Percentiles rank a stretch among this genome's conserved stretches.
phyloP scores from a whole-genome alignment of 2,329 filamentous ascomycete species.

The Botrytis squamosa region DNA sequence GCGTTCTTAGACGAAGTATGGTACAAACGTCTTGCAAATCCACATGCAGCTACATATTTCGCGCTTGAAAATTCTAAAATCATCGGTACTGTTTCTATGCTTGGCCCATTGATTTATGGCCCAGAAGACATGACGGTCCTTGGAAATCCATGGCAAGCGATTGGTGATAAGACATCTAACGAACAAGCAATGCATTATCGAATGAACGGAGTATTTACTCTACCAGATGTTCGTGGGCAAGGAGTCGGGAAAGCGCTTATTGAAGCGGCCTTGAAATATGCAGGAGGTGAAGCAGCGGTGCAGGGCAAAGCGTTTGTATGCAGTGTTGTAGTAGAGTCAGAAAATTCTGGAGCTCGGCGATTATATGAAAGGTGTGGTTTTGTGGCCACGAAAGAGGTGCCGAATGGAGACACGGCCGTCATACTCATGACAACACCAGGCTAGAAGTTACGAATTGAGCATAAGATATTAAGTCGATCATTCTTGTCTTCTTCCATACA shows the following conservation, averaged over 20 bases:
- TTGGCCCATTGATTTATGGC: conserved; percentile 37
- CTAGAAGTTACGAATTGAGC: neutral
- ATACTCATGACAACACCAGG: conserved; percentile 27
- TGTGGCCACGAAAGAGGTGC: conserved; percentile 30
- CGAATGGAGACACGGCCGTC: conserved; percentile 18
- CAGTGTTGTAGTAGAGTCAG: conserved; percentile 40
- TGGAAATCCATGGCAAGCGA: conserved; percentile 29
- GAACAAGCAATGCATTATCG: conserved; percentile 35
- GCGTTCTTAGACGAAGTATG: conserved; percentile 41
- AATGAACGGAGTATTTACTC: conserved; percentile 43
- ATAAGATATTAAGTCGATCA: neutral
- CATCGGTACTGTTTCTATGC: conserved; percentile 39
- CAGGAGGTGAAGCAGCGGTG: conserved; percentile 32
- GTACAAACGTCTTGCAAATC: conserved; percentile 42
- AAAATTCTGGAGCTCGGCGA: conserved; percentile 39
- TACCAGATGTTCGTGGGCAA: conserved; percentile 41
- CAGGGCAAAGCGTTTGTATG: conserved; percentile 31
- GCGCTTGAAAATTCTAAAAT: conserved; percentile 36
- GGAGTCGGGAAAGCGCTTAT: conserved; percentile 41
- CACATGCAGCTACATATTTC: conserved; percentile 40
- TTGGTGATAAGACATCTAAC: neutral
- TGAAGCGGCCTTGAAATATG: conserved; percentile 35
- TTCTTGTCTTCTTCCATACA: neutral
- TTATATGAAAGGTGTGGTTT: conserved; percentile 43
- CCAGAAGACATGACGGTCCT: conserved; percentile 20